Evolutionary conservation across 2,329 filamentous ascomycete species (phyloP).

Genomic region (Penicillium sp.): DNA sequence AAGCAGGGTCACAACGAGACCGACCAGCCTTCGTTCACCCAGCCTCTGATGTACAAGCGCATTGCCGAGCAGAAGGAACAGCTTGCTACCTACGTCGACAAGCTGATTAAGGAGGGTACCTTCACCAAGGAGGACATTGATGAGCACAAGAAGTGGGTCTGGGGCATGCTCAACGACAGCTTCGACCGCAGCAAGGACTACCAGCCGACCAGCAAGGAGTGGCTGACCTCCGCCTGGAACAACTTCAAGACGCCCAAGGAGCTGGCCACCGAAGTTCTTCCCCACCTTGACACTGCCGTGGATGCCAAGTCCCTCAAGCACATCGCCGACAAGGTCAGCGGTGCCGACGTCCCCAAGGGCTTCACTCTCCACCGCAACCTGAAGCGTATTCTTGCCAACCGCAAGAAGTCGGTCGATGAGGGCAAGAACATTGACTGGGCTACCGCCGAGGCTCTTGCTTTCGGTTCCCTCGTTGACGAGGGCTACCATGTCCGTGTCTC

Average conservation of each 20-base stretch:
- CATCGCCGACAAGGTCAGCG: slow-evolving; percentile 75
- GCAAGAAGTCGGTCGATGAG: slow-evolving; percentile 86
- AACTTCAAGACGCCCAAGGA: slow-evolving; percentile 99
- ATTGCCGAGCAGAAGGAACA: slow-evolving; percentile 79
- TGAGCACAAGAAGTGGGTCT: slow-evolving; percentile 99
- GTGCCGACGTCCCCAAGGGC: slow-evolving; percentile 68
- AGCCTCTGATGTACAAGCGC: slow-evolving; percentile 98
- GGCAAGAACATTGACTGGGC: slow-evolving; percentile 97
- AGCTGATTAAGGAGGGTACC: slow-evolving; percentile 83
- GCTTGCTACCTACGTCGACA: slow-evolving; percentile 85
- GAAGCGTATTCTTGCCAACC: slow-evolving; percentile 85
- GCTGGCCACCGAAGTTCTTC: slow-evolving; percentile 85
- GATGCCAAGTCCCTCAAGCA: slow-evolving; percentile 67
- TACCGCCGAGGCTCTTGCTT: slow-evolving; percentile 91
- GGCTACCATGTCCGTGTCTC: slow-evolving; percentile 97
- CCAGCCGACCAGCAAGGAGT: slow-evolving; percentile 91
- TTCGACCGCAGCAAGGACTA: slow-evolving; percentile 98
- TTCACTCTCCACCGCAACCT: slow-evolving; percentile 92
- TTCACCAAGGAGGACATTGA: slow-evolving; percentile 98
- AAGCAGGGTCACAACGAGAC: slow-evolving; percentile 99
- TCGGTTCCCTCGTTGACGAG: slow-evolving; percentile 83
- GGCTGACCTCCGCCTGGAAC: slow-evolving; percentile 98
- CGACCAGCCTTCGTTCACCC: slow-evolving; percentile 98
- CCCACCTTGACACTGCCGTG: slow-evolving; percentile 82
- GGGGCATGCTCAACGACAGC: slow-evolving; percentile 97